Base-by-base conservation (phyloP, 441 rosid species). In the Gossypium schwendimanii region DNA sequence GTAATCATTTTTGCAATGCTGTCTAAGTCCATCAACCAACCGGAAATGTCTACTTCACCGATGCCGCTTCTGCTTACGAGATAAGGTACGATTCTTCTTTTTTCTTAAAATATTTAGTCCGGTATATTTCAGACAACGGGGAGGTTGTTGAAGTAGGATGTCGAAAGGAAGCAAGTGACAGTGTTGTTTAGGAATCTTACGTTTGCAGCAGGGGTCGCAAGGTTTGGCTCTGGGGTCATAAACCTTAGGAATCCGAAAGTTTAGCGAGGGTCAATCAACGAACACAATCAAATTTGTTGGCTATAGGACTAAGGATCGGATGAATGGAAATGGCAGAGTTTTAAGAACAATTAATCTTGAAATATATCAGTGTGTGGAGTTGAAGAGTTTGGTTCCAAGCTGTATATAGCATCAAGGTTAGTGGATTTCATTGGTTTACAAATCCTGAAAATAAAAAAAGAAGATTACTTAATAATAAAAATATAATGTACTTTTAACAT, bases 11-110 rank as follows among this genome's bases (percentile, higher is more conserved):
- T 6, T 53, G 62, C 18, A 11, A 53, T 1, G 72, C 17, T 1
- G 61, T 53, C 31, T 24, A 53, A 14, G 72, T 69, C 61, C 61
- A 69, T 24, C 63, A 53, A 69, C 18, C 5, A 15, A 20, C 63
- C 2, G 72, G 50, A 15, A 57, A 69, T 18, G 72, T 69, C 18
- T 69, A 69, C 9, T 69, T 28, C 50, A 69, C 72, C 0, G 62
- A 69, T 10, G n/a, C 18, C 31, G 11, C 49, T 28, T 45, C 72
- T 10, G 17, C 39, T 0, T 53, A 17, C 10, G 49, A 54, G 10
- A 53, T 28, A 11, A 69, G 28, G 62, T 69, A 9, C 41, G 52
- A 24, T 45, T 26, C 28, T 26, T 26, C 28, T 2, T 26, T 26
- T 26, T 26, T 26, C 4, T 26, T 26, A 26, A 26, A 26, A 26